Conservation (phyloP, 805 yeast genomes). For the Cyberlindnera maritima region DNA sequence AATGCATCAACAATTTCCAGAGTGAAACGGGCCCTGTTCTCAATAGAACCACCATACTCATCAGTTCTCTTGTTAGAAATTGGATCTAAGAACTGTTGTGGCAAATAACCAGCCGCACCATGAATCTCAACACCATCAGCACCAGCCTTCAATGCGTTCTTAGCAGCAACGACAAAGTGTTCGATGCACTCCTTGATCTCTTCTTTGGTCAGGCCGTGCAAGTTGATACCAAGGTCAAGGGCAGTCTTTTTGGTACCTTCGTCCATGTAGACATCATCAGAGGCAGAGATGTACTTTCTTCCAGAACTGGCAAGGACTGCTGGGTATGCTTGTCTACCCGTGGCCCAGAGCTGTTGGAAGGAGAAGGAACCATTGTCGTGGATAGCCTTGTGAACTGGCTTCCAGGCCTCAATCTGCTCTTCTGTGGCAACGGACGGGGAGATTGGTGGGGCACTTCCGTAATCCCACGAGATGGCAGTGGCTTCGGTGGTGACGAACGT, state of each 20-base stretch:
- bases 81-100: conserved; percentile 53
- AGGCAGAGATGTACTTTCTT: conserved; percentile 37
- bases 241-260: conserved; percentile 37
- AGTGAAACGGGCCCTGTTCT: conserved; percentile 38
- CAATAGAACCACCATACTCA: conserved; percentile 54
- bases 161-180: conserved; percentile 44
- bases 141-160: conserved; percentile 34
- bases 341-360: conserved; percentile 51
- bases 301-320: conserved; percentile 35
- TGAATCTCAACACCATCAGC: conserved; percentile 68
- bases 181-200: conserved; percentile 39
- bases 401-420: conserved; percentile 49
- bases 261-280: conserved; percentile 34
- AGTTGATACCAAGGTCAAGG: conserved; percentile 29
- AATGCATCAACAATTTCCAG: conserved; percentile 51
- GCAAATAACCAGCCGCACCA: conserved; percentile 63
- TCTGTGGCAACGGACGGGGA: conserved; percentile 51
- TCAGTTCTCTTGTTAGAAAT: conserved; percentile 45
- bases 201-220: conserved; percentile 16
- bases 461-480: conserved; percentile 42
- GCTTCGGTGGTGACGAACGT: conserved; percentile 64
- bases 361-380: conserved; percentile 48
- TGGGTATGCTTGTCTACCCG: conserved; percentile 43
- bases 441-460: conserved; percentile 38
- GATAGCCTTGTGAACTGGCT: conserved; percentile 43